A percentile compares a stretch with the other conserved stretches of the same genome.
phyloP scores from a whole-genome alignment of 768 basidiomycete species.

The Cytidiella melzeri region DNA sequence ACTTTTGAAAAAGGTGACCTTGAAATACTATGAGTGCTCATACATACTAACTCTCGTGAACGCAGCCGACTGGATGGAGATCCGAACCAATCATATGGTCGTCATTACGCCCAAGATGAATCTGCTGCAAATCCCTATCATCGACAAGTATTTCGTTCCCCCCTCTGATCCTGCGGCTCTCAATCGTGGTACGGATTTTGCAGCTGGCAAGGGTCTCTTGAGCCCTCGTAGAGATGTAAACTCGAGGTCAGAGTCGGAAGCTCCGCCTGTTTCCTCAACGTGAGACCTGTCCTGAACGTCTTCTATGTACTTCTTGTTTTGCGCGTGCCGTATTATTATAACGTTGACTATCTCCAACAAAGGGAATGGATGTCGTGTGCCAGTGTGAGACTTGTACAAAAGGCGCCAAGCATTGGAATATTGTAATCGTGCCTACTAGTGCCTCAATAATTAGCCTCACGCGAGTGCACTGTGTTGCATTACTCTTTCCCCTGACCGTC shows the following conservation, averaged over 20 bases:
- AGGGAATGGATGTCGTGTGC: constrained; percentile 3
- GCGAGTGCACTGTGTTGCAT: not conserved
- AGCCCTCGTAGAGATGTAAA: constrained; percentile 42
- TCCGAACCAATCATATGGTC: constrained; percentile 93
- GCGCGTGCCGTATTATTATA: not conserved
- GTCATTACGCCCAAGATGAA: constrained; percentile 97
- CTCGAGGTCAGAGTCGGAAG: not conserved
- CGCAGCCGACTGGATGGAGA: constrained; percentile 97
- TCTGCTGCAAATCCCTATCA: constrained; percentile 87
- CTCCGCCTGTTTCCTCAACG: constrained; percentile 3
- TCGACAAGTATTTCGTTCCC: constrained; percentile 89
- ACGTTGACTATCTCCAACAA: not conserved
- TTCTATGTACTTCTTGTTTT: not conserved
- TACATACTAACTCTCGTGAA: not conserved
- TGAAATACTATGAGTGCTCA: constrained; percentile 4
- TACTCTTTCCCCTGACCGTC: not conserved
- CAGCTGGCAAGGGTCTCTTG: constrained; percentile 80
- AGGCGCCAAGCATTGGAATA: not conserved
- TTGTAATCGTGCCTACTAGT: not conserved
- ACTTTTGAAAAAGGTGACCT: constrained; percentile 87
- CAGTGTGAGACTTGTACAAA: not conserved
- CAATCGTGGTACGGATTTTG: constrained; percentile 73
- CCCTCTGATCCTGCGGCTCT: constrained; percentile 73
- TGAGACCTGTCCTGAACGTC: not conserved
- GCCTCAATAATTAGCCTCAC: not conserved